A percentile compares a stretch with the other conserved stretches of the same genome.
phyloP scores from a whole-genome alignment of 2,329 filamentous ascomycete species.

The Beauveria sp. region DNA sequence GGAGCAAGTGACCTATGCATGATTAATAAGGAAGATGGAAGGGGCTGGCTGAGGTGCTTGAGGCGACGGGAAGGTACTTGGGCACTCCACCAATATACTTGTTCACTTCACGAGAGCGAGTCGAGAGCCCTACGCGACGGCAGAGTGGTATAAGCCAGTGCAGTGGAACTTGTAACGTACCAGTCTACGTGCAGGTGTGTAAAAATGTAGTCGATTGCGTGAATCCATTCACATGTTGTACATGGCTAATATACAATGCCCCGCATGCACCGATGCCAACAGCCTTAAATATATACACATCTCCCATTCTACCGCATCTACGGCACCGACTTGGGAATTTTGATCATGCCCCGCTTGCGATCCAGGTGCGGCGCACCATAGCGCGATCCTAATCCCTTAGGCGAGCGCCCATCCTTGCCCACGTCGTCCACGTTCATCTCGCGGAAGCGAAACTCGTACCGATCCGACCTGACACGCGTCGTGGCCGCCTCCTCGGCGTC shows the following conservation, averaged over 20 bases:
- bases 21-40: too few species aligned
- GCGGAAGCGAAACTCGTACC: constrained; percentile 58
- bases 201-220: neutral
- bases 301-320: constrained; percentile 21
- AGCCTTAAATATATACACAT: constrained; percentile 1
- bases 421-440: constrained; percentile 50
- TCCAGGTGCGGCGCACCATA: constrained; percentile 59
- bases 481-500: constrained; percentile 33
- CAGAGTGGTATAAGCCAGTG: too few species aligned
- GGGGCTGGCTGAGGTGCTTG: too few species aligned
- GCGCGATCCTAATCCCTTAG: constrained; percentile 49
- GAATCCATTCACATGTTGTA: neutral
- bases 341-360: constrained; percentile 54
- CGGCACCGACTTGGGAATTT: constrained; percentile 58
- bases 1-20: too few species aligned
- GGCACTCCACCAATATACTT: too few species aligned
- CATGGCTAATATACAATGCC: constrained; percentile 9
- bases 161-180: too few species aligned
- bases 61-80: too few species aligned
- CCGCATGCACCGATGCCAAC: neutral
- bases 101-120: too few species aligned
- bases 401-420: constrained; percentile 45
- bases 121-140: too few species aligned
- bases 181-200: neutral
- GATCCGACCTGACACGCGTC: constrained; percentile 38